Conservation (phyloP, 2,329 filamentous ascomycete species). For the Colletotrichum acutatum region DNA sequence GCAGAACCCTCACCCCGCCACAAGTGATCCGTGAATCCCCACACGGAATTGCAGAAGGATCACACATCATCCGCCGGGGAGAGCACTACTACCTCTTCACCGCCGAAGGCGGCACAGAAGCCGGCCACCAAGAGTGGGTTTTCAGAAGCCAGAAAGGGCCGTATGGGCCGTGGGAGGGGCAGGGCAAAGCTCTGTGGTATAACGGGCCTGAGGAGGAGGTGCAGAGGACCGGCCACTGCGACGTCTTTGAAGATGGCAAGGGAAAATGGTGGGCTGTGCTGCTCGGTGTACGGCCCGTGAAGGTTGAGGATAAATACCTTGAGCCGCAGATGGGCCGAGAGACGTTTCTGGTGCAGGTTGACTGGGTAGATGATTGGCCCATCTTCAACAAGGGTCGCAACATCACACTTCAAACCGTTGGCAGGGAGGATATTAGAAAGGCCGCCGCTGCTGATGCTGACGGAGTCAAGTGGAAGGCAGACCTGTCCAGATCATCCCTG, state of each 20-base stretch:
- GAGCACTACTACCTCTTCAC: conserved; percentile 53
- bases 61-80: conserved; percentile 49
- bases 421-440: conserved; percentile 40
- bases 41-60: conserved; percentile 55
- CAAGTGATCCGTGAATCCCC: conserved; percentile 49
- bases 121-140: conserved; percentile 64
- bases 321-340: conserved; percentile 58
- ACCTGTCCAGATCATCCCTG: conserved; percentile 46
- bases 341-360: conserved; percentile 60
- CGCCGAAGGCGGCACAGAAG: conserved; percentile 55
- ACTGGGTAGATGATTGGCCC: conserved; percentile 64
- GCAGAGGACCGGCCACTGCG: conserved; percentile 61
- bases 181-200: conserved; percentile 55
- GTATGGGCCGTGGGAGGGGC: conserved; percentile 61
- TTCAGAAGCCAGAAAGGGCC: conserved; percentile 55
- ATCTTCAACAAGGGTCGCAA: conserved; percentile 59
- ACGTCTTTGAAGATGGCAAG: conserved; percentile 55
- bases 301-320: conserved; percentile 42
- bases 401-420: conserved; percentile 50
- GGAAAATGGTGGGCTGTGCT: conserved; percentile 61
- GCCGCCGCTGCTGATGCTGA: conserved; percentile 45
- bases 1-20: conserved; percentile 50
- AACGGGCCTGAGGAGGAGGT: conserved; percentile 60
- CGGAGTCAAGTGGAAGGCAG: conserved; percentile 42
- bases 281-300: conserved; percentile 55